phyloP scores from a whole-genome alignment of 495 filamentous ascomycete species.

The Parathielavia appendiculata region DNA sequence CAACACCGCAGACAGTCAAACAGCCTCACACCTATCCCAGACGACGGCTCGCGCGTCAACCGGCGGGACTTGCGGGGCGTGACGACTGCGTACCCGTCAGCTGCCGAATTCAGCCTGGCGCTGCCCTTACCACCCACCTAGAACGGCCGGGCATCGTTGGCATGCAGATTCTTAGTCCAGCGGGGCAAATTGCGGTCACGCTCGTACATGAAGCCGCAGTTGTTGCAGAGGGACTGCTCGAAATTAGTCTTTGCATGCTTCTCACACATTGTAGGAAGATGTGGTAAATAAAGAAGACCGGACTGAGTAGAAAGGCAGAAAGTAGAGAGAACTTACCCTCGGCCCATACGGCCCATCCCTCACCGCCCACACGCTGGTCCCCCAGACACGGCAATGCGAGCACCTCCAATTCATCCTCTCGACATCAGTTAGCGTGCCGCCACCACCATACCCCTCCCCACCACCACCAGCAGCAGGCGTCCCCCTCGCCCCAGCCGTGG shows the following conservation, averaged over 20 bases:
- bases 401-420: slow-evolving; percentile 87
- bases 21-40: background rate
- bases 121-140: slow-evolving; percentile 25
- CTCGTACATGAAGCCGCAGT: slow-evolving; percentile 86
- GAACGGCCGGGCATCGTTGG: slow-evolving; percentile 35
- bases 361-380: slow-evolving; percentile 88
- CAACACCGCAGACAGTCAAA: too few species aligned
- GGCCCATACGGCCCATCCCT: slow-evolving; percentile 82
- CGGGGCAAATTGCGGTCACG: slow-evolving; percentile 78
- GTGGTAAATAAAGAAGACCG: too few species aligned
- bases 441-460: slow-evolving; percentile 53
- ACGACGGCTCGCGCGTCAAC: slow-evolving; percentile 6
- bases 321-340: slow-evolving; percentile 55
- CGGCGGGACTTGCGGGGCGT: slow-evolving; percentile 8
- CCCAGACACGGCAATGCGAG: slow-evolving; percentile 82
- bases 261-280: too few species aligned
- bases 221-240: slow-evolving; percentile 88
- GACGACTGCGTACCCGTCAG: background rate
- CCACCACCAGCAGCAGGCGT: slow-evolving; percentile 69
- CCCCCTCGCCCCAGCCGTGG: slow-evolving; percentile 51
- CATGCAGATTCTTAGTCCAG: slow-evolving; percentile 75
- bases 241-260: too few species aligned
- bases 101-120: background rate
- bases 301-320: background rate
- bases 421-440: slow-evolving; percentile 67